Percentiles rank a stretch among this genome's conserved stretches.
Conservation (phyloP, 176 grass and related monocot species). For the Aegilops sharonensis region DNA sequence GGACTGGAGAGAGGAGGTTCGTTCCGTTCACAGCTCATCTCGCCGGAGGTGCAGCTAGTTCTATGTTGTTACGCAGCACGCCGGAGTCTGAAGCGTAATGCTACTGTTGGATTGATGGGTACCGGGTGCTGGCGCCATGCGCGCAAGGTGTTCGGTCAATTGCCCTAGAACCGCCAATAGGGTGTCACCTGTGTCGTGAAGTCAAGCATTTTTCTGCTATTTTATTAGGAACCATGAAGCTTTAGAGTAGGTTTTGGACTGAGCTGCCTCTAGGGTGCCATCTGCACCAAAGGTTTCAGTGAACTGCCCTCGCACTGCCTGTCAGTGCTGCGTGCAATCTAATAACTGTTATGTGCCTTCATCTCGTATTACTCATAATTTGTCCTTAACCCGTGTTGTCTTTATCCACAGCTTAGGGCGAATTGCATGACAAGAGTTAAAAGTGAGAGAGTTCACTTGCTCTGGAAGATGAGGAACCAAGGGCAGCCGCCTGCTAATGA, state of each 20-base stretch:
- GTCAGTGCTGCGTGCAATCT: background rate
- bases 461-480: slow-evolving; percentile 69
- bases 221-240: background rate
- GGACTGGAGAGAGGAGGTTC: slow-evolving; percentile 76
- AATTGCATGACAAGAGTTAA: slow-evolving; percentile 73
- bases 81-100: background rate
- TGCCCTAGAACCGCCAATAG: background rate
- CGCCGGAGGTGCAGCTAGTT: background rate
- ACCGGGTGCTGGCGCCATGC: background rate
- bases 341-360: slow-evolving; percentile 6
- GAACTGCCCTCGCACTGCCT: background rate
- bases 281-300: background rate
- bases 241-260: background rate
- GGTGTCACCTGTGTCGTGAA: background rate
- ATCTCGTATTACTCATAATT: background rate
- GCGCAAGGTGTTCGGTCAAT: slow-evolving; percentile 23
- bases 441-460: slow-evolving; percentile 64
- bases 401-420: slow-evolving; percentile 54
- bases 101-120: background rate
- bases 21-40: slow-evolving; percentile 3
- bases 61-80: background rate
- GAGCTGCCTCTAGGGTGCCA: background rate
- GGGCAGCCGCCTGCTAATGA: slow-evolving; percentile 32
- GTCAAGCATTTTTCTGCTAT: background rate
- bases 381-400: slow-evolving; percentile 12